phyloP scores from a whole-genome alignment of 768 basidiomycete genomes.

The Amanita rubescens region DNA sequence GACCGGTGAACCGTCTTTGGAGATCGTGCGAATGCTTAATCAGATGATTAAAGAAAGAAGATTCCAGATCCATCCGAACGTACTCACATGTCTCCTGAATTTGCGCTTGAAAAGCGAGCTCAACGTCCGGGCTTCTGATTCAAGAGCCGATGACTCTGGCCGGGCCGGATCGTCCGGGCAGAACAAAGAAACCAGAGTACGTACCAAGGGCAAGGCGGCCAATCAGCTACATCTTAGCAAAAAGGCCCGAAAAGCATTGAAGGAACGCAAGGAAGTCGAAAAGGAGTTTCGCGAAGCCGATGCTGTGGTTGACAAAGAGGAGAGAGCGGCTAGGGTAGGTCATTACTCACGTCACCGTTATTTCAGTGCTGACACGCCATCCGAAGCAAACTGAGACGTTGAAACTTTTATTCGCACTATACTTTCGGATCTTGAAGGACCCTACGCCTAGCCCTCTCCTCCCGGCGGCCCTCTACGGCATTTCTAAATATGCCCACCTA shows the following conservation, averaged over 20 bases:
- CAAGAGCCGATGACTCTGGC: constrained; percentile 49
- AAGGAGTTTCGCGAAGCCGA: constrained; percentile 92
- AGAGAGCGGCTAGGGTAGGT: constrained; percentile 73
- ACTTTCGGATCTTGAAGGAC: constrained; percentile 92
- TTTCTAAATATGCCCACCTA: constrained; percentile 89
- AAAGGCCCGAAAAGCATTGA: constrained; percentile 77
- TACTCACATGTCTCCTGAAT: constrained; percentile 76
- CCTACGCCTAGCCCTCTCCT: constrained; percentile 72
- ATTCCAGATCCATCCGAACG: constrained; percentile 86
- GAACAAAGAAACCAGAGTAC: constrained; percentile 36
- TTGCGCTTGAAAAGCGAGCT: constrained; percentile 86
- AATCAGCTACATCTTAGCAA: constrained; percentile 77
- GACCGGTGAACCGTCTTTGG: constrained; percentile 76
- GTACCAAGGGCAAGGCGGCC: constrained; percentile 55
- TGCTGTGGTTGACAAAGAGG: constrained; percentile 89
- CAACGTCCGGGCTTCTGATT: constrained; percentile 67
- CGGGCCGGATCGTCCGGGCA: constrained; percentile 27
- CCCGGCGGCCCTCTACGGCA: constrained; percentile 83
- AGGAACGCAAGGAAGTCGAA: constrained; percentile 85
- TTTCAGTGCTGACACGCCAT: constrained; percentile 5
- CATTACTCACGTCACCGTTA: background rate
- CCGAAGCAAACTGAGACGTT: constrained; percentile 93
- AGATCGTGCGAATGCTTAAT: constrained; percentile 84
- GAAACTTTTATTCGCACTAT: constrained; percentile 93
- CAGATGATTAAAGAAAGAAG: constrained; percentile 93